Base-by-base conservation (phyloP, 768 basidiomycete species). In the Suillus discolor region DNA sequence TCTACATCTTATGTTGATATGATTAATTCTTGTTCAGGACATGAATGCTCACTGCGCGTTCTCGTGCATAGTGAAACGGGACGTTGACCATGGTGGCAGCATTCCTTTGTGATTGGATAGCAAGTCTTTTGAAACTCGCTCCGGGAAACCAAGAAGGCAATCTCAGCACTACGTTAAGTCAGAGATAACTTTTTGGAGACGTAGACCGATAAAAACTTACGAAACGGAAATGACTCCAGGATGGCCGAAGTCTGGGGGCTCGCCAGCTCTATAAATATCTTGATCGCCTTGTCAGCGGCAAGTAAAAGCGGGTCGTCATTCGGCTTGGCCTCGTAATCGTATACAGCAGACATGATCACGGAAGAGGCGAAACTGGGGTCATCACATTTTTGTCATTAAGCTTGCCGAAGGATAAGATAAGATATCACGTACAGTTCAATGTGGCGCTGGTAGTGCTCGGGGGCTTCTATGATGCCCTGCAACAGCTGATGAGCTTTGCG, bases 81-180 rank as follows among this genome's bases (percentile, higher is more conserved):
- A 70, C 66, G 2, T 76, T 69, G 39, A 73, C 64, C 76, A 78
- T 78, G 34, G 71, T 69, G 36, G 70, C 62, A 23, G 76, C 44
- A 62, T 70, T 76, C 7, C 64, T 73, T 45, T 68, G 78, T 13
- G 75, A 79, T 51, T 71, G 71, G 25, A 66, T 55, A 15, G 78
- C 77, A 66, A 71, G 68, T 44, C 72, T 71, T 66, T 69, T 78
- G 41, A 77, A 67, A 18, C 65, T 70, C 23, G 80, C 79, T 5
- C 79, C 79, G 4, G 78, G 79, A 47, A 80, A 73, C 79, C 79
- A 80, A 18, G 60, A 57, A 13, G 75, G 75, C 44, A 76, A 69
- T 49, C 68, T 75, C 36, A 76, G 69, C 57, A 76, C 75, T 76
- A 65, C 57, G 60, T 47, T 47, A 42, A 57, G 25, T 76, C 60